Evolutionary conservation across 1,284 basidiomycete species (phyloP).

Genomic region (Naganishia sp.): DNA sequence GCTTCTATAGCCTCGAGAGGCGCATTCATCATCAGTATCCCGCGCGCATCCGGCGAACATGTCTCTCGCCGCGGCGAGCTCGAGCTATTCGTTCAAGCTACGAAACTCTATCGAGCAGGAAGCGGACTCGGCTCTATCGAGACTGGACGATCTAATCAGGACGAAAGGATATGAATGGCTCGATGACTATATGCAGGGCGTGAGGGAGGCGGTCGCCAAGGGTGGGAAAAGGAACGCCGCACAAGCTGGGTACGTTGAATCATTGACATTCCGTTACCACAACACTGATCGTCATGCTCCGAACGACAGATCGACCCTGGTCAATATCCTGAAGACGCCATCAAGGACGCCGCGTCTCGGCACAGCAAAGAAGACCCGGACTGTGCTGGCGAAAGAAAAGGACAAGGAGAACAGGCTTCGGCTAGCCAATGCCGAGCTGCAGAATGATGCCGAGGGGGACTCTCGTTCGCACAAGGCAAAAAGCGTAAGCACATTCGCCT

Average conservation of each 20-base stretch:
- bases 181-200: slow-evolving; percentile 48
- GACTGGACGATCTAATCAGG: slow-evolving; percentile 46
- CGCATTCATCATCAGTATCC: neutral
- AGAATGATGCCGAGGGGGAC: neutral
- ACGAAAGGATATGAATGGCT: slow-evolving; percentile 51
- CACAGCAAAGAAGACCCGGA: slow-evolving; percentile 52
- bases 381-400: slow-evolving; percentile 42
- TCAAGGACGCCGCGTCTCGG: slow-evolving; percentile 42
- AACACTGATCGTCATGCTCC: neutral
- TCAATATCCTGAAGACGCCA: slow-evolving; percentile 53
- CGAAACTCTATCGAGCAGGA: slow-evolving; percentile 39
- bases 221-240: slow-evolving; percentile 23
- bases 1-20: too few species aligned
- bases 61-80: slow-evolving; percentile 43
- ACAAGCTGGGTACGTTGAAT: slow-evolving; percentile 18
- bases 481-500: neutral
- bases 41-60: slow-evolving; percentile 21
- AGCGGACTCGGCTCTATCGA: slow-evolving; percentile 40
- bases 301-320: slow-evolving; percentile 43
- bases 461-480: neutral
- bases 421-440: slow-evolving; percentile 40
- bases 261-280: neutral
- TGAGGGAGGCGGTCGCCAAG: slow-evolving; percentile 36
- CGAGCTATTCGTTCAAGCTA: slow-evolving; percentile 38
- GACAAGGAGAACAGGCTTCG: slow-evolving; percentile 44